These are phyloP conservation scores for Albophoma yamanashiensis DNA, from an alignment of 2,329 filamentous ascomycete genomes.

Conservation along the genomic window DNA sequence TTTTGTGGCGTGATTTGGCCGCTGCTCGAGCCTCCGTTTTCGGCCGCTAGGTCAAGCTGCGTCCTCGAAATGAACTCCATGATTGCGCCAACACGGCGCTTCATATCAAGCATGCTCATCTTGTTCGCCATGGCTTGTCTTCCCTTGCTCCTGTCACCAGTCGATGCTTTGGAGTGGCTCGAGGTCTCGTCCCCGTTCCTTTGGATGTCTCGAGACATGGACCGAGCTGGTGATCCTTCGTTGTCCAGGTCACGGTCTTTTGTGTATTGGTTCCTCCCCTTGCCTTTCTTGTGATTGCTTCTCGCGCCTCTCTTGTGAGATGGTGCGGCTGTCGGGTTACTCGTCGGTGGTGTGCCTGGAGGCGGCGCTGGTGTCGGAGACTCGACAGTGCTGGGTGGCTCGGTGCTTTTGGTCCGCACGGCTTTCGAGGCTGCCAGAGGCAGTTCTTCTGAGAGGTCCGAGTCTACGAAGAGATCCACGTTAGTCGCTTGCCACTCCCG, in stretches of 20 bases:
- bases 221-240: constrained; percentile 46
- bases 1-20: constrained; percentile 26
- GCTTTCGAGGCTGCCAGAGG: constrained; percentile 33
- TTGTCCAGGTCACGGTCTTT: constrained; percentile 56
- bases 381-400: constrained; percentile 19
- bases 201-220: constrained; percentile 39
- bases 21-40: constrained; percentile 26
- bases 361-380: constrained; percentile 15
- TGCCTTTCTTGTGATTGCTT: constrained; percentile 54
- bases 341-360: constrained; percentile 31
- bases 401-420: constrained; percentile 16
- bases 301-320: constrained; percentile 49
- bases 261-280: constrained; percentile 74
- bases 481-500: background rate
- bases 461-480: constrained; percentile 38
- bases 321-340: constrained; percentile 32
- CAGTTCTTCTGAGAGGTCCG: constrained; percentile 60
- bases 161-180: constrained; percentile 21
- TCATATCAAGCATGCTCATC: constrained; percentile 81
- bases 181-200: constrained; percentile 23
- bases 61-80: constrained; percentile 84
- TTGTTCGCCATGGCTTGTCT: constrained; percentile 48
- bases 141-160: constrained; percentile 44
- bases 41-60: constrained; percentile 74
- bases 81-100: constrained; percentile 71